Conservation (phyloP, 108 stramenopile species). For the Cyclotella kingstonii region DNA sequence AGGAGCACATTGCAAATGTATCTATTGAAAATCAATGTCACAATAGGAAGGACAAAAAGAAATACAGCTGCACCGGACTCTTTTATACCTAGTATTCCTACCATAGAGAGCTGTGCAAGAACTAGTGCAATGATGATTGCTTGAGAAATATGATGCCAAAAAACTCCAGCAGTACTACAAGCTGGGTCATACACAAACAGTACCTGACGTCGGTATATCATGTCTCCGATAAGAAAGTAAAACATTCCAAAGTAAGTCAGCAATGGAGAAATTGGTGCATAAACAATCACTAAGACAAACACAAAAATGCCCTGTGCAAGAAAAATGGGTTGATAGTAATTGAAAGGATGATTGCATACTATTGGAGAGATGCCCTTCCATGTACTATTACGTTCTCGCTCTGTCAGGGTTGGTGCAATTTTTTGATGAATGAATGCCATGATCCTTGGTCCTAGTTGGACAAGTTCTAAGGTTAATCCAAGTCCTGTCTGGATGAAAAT, state of each 20-base stretch:
- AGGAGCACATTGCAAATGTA: not conserved
- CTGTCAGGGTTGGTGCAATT: not conserved
- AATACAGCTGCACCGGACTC: not conserved
- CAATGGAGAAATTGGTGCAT: not conserved
- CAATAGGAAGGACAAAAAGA: not conserved
- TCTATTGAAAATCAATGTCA: not conserved
- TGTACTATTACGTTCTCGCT: not conserved
- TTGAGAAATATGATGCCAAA: not conserved
- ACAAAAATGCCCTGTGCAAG: not conserved
- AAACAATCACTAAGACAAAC: not conserved
- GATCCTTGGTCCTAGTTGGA: not conserved
- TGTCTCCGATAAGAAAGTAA: constrained; percentile 5
- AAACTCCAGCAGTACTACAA: not conserved
- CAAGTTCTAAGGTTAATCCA: not conserved
- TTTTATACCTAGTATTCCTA: not conserved
- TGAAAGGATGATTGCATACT: not conserved
- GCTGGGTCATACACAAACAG: constrained; percentile 1
- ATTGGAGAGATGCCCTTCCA: not conserved
- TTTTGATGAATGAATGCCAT: not conserved
- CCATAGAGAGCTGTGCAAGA: not conserved
- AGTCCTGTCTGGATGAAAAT: not conserved
- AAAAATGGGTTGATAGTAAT: not conserved
- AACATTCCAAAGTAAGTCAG: not conserved
- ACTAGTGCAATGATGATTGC: constrained; percentile 1
- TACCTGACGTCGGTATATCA: not conserved